A percentile compares a stretch with the other conserved stretches of the same genome.
phyloP scores from a whole-genome alignment of 164 flowering plant species.

The Piper longum region DNA sequence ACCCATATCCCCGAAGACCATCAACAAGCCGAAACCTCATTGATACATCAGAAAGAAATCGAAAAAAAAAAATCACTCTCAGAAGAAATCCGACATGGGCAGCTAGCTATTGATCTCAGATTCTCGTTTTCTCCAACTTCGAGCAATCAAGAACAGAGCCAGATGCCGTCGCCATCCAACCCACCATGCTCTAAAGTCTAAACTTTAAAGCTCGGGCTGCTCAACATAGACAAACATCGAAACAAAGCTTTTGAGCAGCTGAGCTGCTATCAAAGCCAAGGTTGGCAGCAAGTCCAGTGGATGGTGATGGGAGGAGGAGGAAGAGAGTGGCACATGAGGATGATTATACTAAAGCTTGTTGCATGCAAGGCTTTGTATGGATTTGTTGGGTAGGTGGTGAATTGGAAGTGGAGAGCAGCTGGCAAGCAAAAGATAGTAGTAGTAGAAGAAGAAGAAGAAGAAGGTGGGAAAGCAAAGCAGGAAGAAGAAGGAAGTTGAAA shows the following conservation, averaged over 20 bases:
- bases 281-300: not conserved
- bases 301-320: not conserved
- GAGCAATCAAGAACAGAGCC: not conserved
- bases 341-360: not conserved
- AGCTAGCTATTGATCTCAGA: not conserved
- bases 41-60: slow-evolving; percentile 7
- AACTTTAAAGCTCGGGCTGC: too few relatives aligned
- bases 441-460: not conserved
- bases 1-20: slow-evolving; percentile 40
- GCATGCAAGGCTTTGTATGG: not conserved
- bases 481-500: not conserved
- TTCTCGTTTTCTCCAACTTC: not conserved
- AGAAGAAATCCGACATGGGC: not conserved
- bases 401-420: not conserved
- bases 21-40: slow-evolving; percentile 23
- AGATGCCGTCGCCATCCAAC: not conserved
- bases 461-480: slow-evolving; percentile 2
- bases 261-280: too few relatives aligned
- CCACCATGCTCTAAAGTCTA: too few relatives aligned
- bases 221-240: too few relatives aligned
- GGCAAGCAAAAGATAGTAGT: not conserved
- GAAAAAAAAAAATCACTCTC: not conserved
- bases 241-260: too few relatives aligned
- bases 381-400: not conserved
- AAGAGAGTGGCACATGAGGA: not conserved